These are phyloP conservation scores for Neocatenulostroma microsporum DNA, from an alignment of 2,329 filamentous ascomycete genomes.

Conservation along the genomic window DNA sequence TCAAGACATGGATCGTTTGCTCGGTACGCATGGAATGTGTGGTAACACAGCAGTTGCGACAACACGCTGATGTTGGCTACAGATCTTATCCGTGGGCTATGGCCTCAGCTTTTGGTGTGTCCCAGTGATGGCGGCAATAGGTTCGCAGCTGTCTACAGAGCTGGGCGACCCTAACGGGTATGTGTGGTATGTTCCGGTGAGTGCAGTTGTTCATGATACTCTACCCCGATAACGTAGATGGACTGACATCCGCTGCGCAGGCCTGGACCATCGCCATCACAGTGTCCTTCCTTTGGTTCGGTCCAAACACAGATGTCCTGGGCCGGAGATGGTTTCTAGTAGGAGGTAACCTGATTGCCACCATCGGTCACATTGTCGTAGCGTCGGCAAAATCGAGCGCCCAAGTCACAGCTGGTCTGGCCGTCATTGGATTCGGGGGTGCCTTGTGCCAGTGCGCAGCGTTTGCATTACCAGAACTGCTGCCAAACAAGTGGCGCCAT, in stretches of 20 bases:
- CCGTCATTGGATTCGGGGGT: slow-evolving; percentile 15
- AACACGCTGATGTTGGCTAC: not conserved
- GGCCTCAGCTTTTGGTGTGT: slow-evolving; percentile 30
- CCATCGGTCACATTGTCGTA: slow-evolving; percentile 13
- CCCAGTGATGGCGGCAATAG: slow-evolving; percentile 25
- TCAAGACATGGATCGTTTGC: slow-evolving; percentile 20
- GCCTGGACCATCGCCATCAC: slow-evolving; percentile 18
- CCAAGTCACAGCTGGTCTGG: slow-evolving; percentile 11
- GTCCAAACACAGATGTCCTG: slow-evolving; percentile 42
- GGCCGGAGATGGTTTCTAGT: slow-evolving; percentile 43
- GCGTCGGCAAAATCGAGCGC: slow-evolving; percentile 12
- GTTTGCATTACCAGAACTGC: no score
- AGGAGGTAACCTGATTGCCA: slow-evolving; percentile 31
- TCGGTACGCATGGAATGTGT: slow-evolving; percentile 13
- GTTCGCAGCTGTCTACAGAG: slow-evolving; percentile 21
- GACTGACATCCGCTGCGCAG: no score
- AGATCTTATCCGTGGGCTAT: slow-evolving; percentile 29
- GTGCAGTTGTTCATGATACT: no score
- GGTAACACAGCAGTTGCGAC: no score
- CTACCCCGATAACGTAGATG: no score
- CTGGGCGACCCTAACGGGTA: slow-evolving; percentile 24
- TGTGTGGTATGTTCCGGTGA: slow-evolving; percentile 29
- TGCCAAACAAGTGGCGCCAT: slow-evolving; percentile 20
- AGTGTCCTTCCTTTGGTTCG: slow-evolving; percentile 18
- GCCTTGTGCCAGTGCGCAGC: slow-evolving; percentile 16